Evolutionary conservation across 1,284 basidiomycete genomes (phyloP).

Genomic region (Laetiporus sulphureus): DNA sequence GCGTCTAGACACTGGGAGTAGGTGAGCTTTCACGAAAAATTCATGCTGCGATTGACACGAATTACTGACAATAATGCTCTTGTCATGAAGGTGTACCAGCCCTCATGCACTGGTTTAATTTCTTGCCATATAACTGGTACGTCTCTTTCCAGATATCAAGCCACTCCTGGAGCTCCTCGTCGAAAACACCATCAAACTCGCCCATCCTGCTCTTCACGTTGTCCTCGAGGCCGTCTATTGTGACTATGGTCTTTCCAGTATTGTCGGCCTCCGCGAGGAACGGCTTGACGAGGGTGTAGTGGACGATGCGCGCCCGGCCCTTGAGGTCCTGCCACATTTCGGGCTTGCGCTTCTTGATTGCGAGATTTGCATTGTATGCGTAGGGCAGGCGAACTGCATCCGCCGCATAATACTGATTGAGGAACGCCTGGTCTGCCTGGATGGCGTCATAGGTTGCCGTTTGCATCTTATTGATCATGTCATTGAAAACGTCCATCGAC

Average conservation of each 20-base stretch:
- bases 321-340: conserved; percentile 30
- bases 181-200: conserved; percentile 20
- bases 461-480: conserved; percentile 31
- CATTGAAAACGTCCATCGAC: conserved; percentile 24
- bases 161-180: conserved; percentile 32
- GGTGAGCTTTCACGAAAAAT: no score
- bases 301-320: conserved; percentile 32
- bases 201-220: conserved; percentile 16
- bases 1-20: no score
- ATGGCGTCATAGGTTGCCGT: conserved; percentile 27
- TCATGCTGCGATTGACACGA: no score
- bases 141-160: conserved; percentile 24
- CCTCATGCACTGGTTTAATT: conserved; percentile 11
- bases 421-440: conserved; percentile 38
- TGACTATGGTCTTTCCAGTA: conserved; percentile 16
- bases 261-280: conserved; percentile 22
- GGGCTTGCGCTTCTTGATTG: conserved; percentile 31
- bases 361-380: conserved; percentile 40
- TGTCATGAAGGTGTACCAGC: not conserved
- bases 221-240: conserved; percentile 19
- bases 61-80: no score
- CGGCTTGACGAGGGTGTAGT: conserved; percentile 37
- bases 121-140: conserved; percentile 14
- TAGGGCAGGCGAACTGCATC: conserved; percentile 34
- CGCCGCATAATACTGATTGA: conserved; percentile 37